Evolutionary conservation across 345 rosid genomes (phyloP), one percentile per base, ranked within the genome.

Genomic region (Ailanthus altissimus): DNA sequence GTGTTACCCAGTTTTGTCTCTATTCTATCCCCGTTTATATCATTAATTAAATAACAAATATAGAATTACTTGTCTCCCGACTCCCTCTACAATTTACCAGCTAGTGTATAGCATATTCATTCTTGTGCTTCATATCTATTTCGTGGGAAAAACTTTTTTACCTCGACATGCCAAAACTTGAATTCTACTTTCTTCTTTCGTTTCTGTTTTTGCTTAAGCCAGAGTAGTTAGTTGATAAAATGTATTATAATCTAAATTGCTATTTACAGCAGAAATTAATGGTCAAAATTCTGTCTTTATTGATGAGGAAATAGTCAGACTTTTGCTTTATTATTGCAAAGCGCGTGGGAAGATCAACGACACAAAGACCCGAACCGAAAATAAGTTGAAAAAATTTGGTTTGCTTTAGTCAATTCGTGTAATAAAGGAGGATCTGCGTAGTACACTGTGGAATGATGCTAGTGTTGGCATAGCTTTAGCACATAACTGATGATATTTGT

Each of bases 391-490:
- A 56, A 38, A 0, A 3, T 40, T 42, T 42, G 11, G 68, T 45
- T 5, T 45, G 63, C 68, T 73, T 70, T 36, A 69, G 78, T 80
- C 64, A 80, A 75, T 70, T 71, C 72, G 51, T 12, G 73, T 46
- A 64, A 72, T 43, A 62, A 75, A 40, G 77, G 70, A 42, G 61
- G 77, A 60, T 66, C 68, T 14, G 12, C 8, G 23, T 36, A 20
- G 77, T 50, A 26, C 54, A 47, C 60, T 42, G 50, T 56, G 74
- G 77, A 80, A 58, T 76, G 80, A 75, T 80, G 45, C 69, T 25
- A 59, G 14, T 38, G 77, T 11, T 61, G 40, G 46, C 46, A 15
- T 16, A 16, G 46, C 23, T 54, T 70, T 51, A 51, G 25, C 62
- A 0, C 25, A 42, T 40, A 59, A 70, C 28, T 66, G 77, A 42